These are phyloP conservation scores for Phaffomyces thermotolerans DNA, from an alignment of 805 yeast genomes.

Conservation along the genomic window DNA sequence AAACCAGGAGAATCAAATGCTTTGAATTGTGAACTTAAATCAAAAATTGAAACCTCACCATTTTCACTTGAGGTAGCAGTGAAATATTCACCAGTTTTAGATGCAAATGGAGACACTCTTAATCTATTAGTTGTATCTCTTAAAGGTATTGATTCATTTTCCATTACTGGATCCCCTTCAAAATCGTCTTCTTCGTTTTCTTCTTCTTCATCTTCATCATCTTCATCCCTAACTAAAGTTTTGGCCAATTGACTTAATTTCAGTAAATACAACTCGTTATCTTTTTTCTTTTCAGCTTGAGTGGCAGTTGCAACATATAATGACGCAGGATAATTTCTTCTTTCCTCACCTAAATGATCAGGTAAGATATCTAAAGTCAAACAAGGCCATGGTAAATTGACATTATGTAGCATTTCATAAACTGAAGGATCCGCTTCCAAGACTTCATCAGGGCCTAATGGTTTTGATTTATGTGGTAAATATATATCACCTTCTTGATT, in stretches of 20 bases:
- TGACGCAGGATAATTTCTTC: conserved; percentile 85
- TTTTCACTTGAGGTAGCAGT: conserved; percentile 85
- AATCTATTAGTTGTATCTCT: conserved; percentile 84
- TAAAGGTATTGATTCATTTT: conserved; percentile 71
- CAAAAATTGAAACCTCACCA: conserved; percentile 85
- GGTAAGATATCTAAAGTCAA: conserved; percentile 84
- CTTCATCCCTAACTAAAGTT: conserved; percentile 80
- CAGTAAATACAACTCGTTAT: conserved; percentile 81
- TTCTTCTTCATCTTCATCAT: conserved; percentile 66
- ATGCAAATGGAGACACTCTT: conserved; percentile 73
- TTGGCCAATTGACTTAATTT: conserved; percentile 76
- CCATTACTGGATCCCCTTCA: conserved; percentile 79
- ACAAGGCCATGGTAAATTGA: conserved; percentile 96
- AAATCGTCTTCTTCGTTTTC: conserved; percentile 68
- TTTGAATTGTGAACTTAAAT: conserved; percentile 67
- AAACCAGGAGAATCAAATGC: conserved; percentile 88
- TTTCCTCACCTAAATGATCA: conserved; percentile 78
- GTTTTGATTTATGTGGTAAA: conserved; percentile 82
- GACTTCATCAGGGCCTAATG: conserved; percentile 92
- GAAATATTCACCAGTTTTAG: conserved; percentile 67
- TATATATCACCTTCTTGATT: conserved; percentile 46
- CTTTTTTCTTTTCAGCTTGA: conserved; percentile 81
- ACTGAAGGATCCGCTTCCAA: conserved; percentile 95
- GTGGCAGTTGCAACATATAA: conserved; percentile 86
- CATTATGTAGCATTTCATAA: conserved; percentile 92